These are phyloP conservation scores for Zymoseptoria brevis DNA, from an alignment of 2,329 filamentous ascomycete species.

Conservation along the genomic window DNA sequence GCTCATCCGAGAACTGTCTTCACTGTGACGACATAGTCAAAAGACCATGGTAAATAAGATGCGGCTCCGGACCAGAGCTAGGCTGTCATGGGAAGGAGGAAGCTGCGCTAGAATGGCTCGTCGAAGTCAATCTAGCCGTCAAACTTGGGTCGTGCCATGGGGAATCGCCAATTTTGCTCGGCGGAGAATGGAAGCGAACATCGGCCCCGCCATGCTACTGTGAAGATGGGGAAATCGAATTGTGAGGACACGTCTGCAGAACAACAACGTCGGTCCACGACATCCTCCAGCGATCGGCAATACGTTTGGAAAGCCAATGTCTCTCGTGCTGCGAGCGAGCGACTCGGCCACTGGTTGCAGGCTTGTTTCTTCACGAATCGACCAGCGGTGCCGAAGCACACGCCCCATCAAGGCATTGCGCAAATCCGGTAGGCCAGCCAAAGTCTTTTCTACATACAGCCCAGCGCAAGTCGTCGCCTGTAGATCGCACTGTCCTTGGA, in stretches of 20 bases:
- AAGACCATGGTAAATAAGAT: neutral
- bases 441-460: neutral
- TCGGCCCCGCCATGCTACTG: neutral
- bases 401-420: neutral
- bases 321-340: too few relatives aligned
- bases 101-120: neutral
- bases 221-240: neutral
- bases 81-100: neutral
- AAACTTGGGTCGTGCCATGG: neutral
- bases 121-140: neutral
- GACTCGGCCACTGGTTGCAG: too few relatives aligned
- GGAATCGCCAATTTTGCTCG: neutral
- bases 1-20: neutral
- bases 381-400: too few relatives aligned
- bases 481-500: too few relatives aligned
- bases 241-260: neutral
- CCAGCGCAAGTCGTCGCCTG: too few relatives aligned
- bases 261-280: neutral
- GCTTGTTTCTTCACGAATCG: too few relatives aligned
- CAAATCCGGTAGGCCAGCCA: neutral
- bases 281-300: too few relatives aligned
- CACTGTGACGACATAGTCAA: neutral
- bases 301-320: too few relatives aligned
- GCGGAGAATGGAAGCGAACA: neutral
- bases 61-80: neutral